Conservation (phyloP, 176 grass and related monocot genomes). For the Saccharum spontaneum region DNA sequence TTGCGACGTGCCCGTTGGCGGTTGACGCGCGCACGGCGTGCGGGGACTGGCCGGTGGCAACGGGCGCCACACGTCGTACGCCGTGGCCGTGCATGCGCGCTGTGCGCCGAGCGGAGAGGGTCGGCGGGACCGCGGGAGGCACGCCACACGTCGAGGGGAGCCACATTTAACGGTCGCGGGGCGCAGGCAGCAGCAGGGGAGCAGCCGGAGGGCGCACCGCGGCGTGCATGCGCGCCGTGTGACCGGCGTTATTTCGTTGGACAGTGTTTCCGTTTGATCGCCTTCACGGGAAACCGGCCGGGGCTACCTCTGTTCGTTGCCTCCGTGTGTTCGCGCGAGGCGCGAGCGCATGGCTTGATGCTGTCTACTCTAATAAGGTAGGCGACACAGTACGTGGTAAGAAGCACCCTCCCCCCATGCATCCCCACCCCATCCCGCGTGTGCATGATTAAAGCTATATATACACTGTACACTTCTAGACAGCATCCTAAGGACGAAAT, state of each 20-base stretch:
- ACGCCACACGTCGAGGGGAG: background rate
- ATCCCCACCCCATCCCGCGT: no score
- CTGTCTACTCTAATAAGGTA: no score
- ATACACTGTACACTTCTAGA: no score
- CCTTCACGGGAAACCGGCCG: constrained; percentile 40
- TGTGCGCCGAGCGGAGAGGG: background rate
- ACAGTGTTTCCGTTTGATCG: constrained; percentile 19
- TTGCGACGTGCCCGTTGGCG: background rate
- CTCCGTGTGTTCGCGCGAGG: background rate
- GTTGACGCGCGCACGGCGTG: background rate
- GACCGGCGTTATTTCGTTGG: constrained; percentile 28
- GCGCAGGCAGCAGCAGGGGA: no score
- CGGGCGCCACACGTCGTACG: background rate
- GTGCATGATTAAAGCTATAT: no score
- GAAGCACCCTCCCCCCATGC: no score
- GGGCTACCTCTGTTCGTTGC: background rate
- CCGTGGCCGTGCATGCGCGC: no score
- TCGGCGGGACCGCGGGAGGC: background rate
- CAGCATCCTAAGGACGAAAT: no score
- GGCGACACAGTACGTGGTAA: no score
- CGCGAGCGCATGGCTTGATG: background rate
- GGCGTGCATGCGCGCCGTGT: constrained; percentile 27
- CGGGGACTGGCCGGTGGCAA: background rate
- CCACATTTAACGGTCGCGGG: constrained; percentile 17
- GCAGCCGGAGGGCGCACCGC: background rate